Conservation (phyloP, 371 early-diverging fungal genomes). For the Syncephalastrum racemosum region DNA sequence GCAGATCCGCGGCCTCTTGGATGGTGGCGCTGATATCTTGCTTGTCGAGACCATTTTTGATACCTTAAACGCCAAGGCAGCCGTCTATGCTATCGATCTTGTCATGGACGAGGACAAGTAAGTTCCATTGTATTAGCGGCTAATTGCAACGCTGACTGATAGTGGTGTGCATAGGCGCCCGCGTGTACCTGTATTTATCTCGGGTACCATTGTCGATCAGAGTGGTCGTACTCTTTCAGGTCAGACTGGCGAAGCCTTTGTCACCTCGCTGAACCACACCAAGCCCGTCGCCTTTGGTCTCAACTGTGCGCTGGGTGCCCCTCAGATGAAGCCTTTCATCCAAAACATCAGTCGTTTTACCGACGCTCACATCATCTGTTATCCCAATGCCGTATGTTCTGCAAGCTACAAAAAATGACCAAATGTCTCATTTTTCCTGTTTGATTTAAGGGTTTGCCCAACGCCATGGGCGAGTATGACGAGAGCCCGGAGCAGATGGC, state of each 20-base stretch:
- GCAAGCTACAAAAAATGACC: too few relatives aligned
- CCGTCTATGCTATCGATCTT: conserved; percentile 85
- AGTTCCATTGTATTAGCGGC: too few relatives aligned
- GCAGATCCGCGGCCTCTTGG: conserved; percentile 87
- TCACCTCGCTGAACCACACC: conserved; percentile 76
- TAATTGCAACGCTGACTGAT: too few relatives aligned
- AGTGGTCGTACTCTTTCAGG: conserved; percentile 94
- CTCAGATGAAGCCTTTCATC: conserved; percentile 94
- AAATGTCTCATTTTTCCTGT: not conserved
- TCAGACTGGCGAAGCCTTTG: conserved; percentile 95
- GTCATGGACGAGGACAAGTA: conserved; percentile 74
- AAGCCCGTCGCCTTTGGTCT: conserved; percentile 90
- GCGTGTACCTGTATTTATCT: conserved; percentile 82
- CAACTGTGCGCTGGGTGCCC: conserved; percentile 94
- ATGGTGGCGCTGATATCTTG: conserved; percentile 89
- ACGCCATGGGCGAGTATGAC: conserved; percentile 89
- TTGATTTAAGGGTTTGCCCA: conserved; percentile 67
- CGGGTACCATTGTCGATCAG: conserved; percentile 96
- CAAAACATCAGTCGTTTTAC: conserved; percentile 84
- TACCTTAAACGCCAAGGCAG: conserved; percentile 94
- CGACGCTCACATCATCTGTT: conserved; percentile 83
- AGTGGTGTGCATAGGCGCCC: conserved; percentile 53
- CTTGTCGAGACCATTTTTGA: conserved; percentile 96
- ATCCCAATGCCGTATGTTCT: conserved; percentile 84
- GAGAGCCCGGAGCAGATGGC: conserved; percentile 89